Percentiles rank a stretch among this genome's conserved stretches.
These are phyloP conservation scores for Leptodermis oblonga DNA, from an alignment of 257 asterid species.

Conservation along the genomic window DNA sequence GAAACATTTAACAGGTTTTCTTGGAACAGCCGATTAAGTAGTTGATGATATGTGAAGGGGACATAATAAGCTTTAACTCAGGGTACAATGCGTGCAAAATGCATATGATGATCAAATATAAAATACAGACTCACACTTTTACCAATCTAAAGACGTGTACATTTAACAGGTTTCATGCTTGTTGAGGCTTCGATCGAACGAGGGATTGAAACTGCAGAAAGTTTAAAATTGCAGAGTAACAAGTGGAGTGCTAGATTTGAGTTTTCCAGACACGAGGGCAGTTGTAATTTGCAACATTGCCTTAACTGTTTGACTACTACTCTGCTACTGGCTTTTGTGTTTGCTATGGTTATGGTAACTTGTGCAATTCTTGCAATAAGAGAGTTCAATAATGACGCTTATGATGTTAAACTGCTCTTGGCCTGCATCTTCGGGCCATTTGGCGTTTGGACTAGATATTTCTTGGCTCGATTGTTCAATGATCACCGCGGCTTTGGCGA, in stretches of 20 bases:
- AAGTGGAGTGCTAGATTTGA: slow-evolving; percentile 12
- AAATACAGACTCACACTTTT: too few species aligned
- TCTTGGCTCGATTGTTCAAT: slow-evolving; percentile 60
- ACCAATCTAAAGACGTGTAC: too few species aligned
- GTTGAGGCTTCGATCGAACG: slow-evolving; percentile 54
- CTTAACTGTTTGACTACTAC: slow-evolving; percentile 26
- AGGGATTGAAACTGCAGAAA: slow-evolving; percentile 71
- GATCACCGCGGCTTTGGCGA: slow-evolving; percentile 73
- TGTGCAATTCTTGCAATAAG: slow-evolving; percentile 33
- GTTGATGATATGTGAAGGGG: too few species aligned
- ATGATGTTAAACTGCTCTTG: slow-evolving; percentile 53
- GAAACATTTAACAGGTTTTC: too few species aligned
- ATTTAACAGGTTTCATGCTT: slow-evolving; percentile 74
- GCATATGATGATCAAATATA: too few species aligned
- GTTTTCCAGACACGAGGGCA: background rate
- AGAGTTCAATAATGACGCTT: slow-evolving; percentile 40
- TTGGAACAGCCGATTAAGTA: too few species aligned
- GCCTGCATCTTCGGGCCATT: slow-evolving; percentile 81
- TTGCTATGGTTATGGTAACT: slow-evolving; percentile 44
- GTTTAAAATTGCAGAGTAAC: slow-evolving; percentile 40
- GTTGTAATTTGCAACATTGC: slow-evolving; percentile 23
- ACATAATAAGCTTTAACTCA: too few species aligned
- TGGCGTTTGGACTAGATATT: slow-evolving; percentile 94
- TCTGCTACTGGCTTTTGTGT: slow-evolving; percentile 34
- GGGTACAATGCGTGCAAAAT: too few species aligned